These are phyloP conservation scores for Chalara sp. DNA, from an alignment of 2,329 filamentous ascomycete genomes.

Conservation along the genomic window DNA sequence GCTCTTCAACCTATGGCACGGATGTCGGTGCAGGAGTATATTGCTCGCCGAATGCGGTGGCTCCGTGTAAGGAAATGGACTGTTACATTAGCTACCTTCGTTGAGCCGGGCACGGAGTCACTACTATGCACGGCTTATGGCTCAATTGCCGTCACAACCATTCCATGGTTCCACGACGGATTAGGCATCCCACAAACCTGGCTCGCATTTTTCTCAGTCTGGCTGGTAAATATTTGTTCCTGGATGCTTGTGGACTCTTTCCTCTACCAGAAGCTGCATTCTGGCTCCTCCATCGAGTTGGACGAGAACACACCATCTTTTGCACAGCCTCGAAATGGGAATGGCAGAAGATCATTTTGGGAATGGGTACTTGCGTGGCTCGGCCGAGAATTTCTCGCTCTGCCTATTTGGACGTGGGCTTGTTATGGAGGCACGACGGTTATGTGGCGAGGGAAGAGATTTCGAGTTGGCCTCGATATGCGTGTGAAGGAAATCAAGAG, in stretches of 20 bases:
- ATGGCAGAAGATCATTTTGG: slow-evolving; percentile 47
- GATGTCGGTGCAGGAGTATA: slow-evolving; percentile 72
- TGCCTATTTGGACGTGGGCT: slow-evolving; percentile 87
- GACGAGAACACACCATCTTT: slow-evolving; percentile 72
- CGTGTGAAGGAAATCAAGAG: slow-evolving; percentile 54
- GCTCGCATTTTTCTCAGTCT: slow-evolving; percentile 57
- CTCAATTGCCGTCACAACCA: slow-evolving; percentile 68
- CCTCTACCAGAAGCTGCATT: slow-evolving; percentile 69
- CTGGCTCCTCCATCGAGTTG: slow-evolving; percentile 60
- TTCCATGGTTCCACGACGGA: slow-evolving; percentile 53
- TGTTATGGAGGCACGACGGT: slow-evolving; percentile 84
- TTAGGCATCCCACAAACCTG: slow-evolving; percentile 58
- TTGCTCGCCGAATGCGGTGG: slow-evolving; percentile 80
- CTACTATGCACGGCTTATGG: slow-evolving; percentile 78
- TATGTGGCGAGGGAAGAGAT: slow-evolving; percentile 76
- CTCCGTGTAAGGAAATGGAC: slow-evolving; percentile 91
- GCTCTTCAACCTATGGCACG: slow-evolving; percentile 83
- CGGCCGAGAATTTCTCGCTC: slow-evolving; percentile 71
- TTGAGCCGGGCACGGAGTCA: slow-evolving; percentile 88
- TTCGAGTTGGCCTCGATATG: slow-evolving; percentile 79
- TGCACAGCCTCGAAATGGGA: slow-evolving; percentile 54
- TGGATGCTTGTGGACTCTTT: slow-evolving; percentile 76
- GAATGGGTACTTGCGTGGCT: slow-evolving; percentile 82
- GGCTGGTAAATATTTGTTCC: slow-evolving; percentile 53
- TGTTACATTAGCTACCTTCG: slow-evolving; percentile 78